Evolutionary conservation across 2,329 filamentous ascomycete species (phyloP), one percentile per base, ranked within the genome.

Genomic region (Magnaporthales sp.): DNA sequence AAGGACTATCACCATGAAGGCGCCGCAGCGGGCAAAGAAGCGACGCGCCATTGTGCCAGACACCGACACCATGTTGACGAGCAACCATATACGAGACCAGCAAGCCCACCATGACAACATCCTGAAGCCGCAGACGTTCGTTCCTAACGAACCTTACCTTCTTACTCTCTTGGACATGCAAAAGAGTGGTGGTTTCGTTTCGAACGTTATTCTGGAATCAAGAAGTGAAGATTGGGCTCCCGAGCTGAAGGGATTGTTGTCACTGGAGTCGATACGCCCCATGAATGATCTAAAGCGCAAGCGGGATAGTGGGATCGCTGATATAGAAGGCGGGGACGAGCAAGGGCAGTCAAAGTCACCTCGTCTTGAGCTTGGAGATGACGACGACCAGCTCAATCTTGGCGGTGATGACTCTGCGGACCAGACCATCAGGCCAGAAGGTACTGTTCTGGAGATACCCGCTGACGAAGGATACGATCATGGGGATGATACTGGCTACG

Each of bases 101-200:
- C 93, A 97, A 75, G 84, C 88, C 67, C 92, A 96, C 75, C 90
- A 91, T 70, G 90, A 92, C 62, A 92, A 90, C 73, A 98, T 98
- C 69, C 83, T 97, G 67, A 93, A 91, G 77, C 86, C 90, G 1
- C 88, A 91, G 7, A 88, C 89, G 0, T 97, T 96, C 77, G 82
- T 99, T 61, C 92, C 94, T 1, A 88, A 91, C 54, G 93, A 99
- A 71, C 92, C 93, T 1, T 88, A 94, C 66, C 83, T 98, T 15
- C 84, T 98, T 31, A 91, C 92, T 38, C 81, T 99, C 26, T 90
- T 97, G 82, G 92, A 93, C 72, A 90, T 97, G 85, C 95, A 97
- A 77, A 93, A 91, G 79, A 92, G 86, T 66, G 94, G 95, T 66
- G 91, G 89, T 54, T 98, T 99, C 73, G 91, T 97, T 22, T 91